phyloP scores from a whole-genome alignment of 164 flowering plant species.

The Dillenia turbinata region DNA sequence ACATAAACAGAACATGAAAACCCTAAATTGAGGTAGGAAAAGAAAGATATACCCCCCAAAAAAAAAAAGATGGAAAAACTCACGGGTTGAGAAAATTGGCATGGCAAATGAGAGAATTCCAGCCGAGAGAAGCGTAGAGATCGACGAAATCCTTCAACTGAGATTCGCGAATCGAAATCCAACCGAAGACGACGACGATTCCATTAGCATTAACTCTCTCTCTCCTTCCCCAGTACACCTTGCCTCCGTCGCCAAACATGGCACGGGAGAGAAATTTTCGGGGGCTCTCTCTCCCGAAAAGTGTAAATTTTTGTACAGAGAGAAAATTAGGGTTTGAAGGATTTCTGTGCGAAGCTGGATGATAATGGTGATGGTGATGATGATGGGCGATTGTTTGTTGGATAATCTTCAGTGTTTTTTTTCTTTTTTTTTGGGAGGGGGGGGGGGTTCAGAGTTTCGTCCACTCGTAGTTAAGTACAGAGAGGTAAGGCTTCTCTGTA shows the following conservation, averaged over 20 bases:
- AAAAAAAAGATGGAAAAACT: slow-evolving; percentile 13
- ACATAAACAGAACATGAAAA: background rate
- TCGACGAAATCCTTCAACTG: slow-evolving; percentile 29
- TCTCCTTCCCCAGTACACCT: slow-evolving; percentile 26
- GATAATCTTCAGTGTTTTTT: no score
- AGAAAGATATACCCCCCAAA: background rate
- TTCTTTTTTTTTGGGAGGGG: no score
- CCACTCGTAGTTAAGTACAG: no score
- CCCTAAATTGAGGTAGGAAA: background rate
- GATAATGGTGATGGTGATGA: no score
- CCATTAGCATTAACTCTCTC: slow-evolving; percentile 21
- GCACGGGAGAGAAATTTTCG: no score
- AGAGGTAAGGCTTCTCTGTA: no score
- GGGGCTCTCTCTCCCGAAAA: no score
- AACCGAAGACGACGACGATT: slow-evolving; percentile 39
- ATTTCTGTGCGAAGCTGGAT: no score
- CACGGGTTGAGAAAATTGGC: slow-evolving; percentile 50
- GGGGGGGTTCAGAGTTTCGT: no score
- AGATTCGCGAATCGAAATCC: slow-evolving; percentile 38
- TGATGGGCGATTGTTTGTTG: no score
- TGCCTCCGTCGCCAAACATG: slow-evolving; percentile 16
- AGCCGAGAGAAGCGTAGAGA: slow-evolving; percentile 48
- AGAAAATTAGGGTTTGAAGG: no score
- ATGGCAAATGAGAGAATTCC: slow-evolving; percentile 52
- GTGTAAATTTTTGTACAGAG: no score